phyloP scores from a whole-genome alignment of 2,329 filamentous ascomycete genomes.

The Helminthosporium solani region DNA sequence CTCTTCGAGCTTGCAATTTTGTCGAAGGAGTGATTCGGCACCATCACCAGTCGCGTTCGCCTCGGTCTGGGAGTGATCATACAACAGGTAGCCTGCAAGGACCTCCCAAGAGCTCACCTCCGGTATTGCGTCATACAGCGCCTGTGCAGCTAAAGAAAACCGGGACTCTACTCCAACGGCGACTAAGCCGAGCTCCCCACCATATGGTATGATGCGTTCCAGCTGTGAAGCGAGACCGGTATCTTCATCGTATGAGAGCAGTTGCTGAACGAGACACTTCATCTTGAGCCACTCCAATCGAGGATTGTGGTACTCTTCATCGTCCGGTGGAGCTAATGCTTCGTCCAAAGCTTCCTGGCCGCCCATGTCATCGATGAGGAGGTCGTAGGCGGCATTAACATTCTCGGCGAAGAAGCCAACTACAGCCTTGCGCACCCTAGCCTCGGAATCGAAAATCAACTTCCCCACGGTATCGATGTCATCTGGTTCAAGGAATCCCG shows the following conservation, averaged over 20 bases:
- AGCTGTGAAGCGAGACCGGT: conserved; percentile 57
- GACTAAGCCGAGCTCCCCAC: conserved; percentile 51
- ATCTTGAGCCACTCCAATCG: conserved; percentile 84
- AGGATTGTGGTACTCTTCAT: conserved; percentile 71
- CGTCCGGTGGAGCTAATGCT: conserved; percentile 67
- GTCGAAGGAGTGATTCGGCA: conserved; percentile 65
- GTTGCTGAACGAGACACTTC: conserved; percentile 83
- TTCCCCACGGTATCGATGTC: conserved; percentile 88
- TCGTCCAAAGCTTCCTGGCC: conserved; percentile 77
- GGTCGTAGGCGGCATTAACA: conserved; percentile 76
- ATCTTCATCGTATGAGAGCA: conserved; percentile 77
- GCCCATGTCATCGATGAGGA: conserved; percentile 79
- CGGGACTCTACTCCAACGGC: conserved; percentile 72
- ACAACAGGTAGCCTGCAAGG: conserved; percentile 84
- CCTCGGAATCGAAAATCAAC: conserved; percentile 84
- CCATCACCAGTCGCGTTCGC: conserved; percentile 59
- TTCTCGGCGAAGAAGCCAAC: conserved; percentile 88
- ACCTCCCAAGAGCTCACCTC: conserved; percentile 86
- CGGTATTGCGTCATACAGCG: conserved; percentile 76
- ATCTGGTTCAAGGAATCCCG: conserved; percentile 82
- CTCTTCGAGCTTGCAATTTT: conserved; percentile 69
- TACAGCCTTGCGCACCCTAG: conserved; percentile 81
- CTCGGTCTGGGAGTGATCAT: conserved; percentile 70
- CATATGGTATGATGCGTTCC: conserved; percentile 45
- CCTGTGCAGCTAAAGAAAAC: conserved; percentile 82